Percentiles rank a stretch among this genome's conserved stretches.
phyloP scores from a whole-genome alignment of 2,329 filamentous ascomycete species.

The Pezicula rhizophila region DNA sequence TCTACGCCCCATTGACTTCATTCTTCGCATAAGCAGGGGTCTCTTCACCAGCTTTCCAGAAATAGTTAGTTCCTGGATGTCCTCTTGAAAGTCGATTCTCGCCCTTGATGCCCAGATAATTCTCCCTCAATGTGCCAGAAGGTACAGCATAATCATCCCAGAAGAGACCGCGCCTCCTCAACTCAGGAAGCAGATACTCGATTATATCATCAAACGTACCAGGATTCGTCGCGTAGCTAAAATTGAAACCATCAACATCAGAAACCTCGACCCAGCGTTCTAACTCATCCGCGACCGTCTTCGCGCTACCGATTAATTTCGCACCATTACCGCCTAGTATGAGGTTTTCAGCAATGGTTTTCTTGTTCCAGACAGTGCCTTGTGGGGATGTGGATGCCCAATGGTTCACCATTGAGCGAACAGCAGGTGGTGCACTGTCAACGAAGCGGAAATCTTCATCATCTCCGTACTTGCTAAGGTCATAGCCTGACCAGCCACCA shows the following conservation, averaged over 20 bases:
- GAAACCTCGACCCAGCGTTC: conserved; percentile 62
- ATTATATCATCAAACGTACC: conserved; percentile 61
- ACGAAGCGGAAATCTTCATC: conserved; percentile 57
- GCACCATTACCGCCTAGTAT: conserved; percentile 62
- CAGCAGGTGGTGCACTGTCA: conserved; percentile 37
- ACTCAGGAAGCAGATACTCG: conserved; percentile 56
- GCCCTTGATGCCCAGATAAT: conserved; percentile 28
- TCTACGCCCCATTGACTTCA: not conserved
- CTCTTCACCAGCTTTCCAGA: conserved; percentile 29
- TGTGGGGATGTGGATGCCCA: conserved; percentile 35
- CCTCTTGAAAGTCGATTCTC: conserved; percentile 26
- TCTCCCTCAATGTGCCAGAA: conserved; percentile 33
- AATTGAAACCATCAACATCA: conserved; percentile 69
- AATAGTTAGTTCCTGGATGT: conserved; percentile 31
- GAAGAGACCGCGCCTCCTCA: conserved; percentile 51
- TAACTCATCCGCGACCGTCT: conserved; percentile 59
- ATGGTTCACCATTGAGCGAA: conserved; percentile 40
- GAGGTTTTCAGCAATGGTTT: conserved; percentile 51
- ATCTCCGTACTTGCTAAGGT: conserved; percentile 53
- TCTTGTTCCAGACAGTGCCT: conserved; percentile 31
- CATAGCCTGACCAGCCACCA: conserved; percentile 68
- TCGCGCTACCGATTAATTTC: conserved; percentile 43
- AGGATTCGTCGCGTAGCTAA: conserved; percentile 60
- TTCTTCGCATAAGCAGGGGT: conserved; percentile 23
- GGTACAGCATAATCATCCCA: conserved; percentile 39